A percentile compares a stretch with the other conserved stretches of the same genome.
These are phyloP conservation scores for Cucumis melo DNA, from an alignment of 306 rosid species.

Conservation along the genomic window DNA sequence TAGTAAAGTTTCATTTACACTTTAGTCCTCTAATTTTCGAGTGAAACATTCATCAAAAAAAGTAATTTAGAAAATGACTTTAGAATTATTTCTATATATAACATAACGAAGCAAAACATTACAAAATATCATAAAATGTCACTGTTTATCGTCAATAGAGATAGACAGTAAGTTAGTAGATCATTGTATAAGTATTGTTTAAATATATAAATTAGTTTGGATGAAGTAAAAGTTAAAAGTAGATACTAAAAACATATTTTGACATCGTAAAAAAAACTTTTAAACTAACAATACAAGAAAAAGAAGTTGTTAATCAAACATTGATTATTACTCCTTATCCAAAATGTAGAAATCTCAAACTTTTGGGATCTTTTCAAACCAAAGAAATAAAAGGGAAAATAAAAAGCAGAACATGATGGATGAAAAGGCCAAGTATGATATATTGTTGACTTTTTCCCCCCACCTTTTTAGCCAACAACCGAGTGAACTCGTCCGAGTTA, in stretches of 20 bases:
- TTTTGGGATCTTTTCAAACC: slow-evolving; percentile 4
- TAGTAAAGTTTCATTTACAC: background rate
- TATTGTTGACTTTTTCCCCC: background rate
- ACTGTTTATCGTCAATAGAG: too few species aligned
- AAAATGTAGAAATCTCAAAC: background rate
- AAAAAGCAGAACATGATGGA: background rate
- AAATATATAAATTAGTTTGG: too few species aligned
- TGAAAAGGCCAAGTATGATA: background rate
- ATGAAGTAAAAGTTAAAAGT: background rate
- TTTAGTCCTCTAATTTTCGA: background rate
- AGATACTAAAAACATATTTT: background rate
- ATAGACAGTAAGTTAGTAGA: too few species aligned
- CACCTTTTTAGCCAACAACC: background rate
- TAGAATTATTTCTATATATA: too few species aligned
- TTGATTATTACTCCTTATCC: slow-evolving; percentile 3
- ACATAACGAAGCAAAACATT: too few species aligned
- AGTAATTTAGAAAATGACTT: too few species aligned
- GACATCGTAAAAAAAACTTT: background rate
- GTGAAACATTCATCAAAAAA: too few species aligned
- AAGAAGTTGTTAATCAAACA: background rate
- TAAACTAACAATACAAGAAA: too few species aligned
- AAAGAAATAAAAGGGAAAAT: too few species aligned
- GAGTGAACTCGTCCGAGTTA: slow-evolving; percentile 1
- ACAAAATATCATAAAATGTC: too few species aligned
- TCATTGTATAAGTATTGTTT: too few species aligned